These are phyloP conservation scores for Tolypocladium ovalisporum DNA, from an alignment of 2,329 filamentous ascomycete species.

Conservation along the genomic window DNA sequence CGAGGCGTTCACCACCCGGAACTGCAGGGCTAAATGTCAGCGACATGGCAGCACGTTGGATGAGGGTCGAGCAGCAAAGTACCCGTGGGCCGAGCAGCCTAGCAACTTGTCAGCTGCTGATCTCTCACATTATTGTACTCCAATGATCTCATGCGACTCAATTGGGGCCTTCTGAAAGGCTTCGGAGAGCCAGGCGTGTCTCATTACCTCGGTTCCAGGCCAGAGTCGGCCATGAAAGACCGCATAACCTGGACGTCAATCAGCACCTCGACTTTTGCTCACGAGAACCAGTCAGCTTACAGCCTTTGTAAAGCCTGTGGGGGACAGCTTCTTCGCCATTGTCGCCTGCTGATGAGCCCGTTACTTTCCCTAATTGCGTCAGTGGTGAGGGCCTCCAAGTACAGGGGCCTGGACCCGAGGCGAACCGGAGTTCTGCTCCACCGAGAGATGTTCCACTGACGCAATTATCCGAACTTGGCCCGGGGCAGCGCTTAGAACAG, in stretches of 20 bases:
- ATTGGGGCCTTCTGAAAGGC: background rate
- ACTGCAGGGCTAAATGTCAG: constrained; percentile 27
- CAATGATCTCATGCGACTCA: background rate
- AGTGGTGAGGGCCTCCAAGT: background rate
- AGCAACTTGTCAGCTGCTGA: background rate
- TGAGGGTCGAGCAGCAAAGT: background rate
- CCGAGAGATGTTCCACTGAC: background rate
- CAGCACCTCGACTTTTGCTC: too few relatives aligned
- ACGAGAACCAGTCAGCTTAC: constrained; percentile 7
- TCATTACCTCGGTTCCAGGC: constrained; percentile 71
- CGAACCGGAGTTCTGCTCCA: background rate
- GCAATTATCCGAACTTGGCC: constrained; percentile 5
- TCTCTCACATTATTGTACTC: background rate
- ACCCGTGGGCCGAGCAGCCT: constrained; percentile 20
- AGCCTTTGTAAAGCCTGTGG: constrained; percentile 22
- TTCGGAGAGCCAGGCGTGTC: background rate
- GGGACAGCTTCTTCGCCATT: constrained; percentile 23
- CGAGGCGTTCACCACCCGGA: constrained; percentile 53
- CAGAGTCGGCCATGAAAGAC: constrained; percentile 77
- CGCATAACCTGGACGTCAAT: constrained; percentile 55
- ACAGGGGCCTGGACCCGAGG: background rate
- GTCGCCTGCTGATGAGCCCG: background rate
- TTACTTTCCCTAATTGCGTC: background rate
- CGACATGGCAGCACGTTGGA: background rate
- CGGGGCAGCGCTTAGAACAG: background rate